Base-by-base conservation (phyloP, 2,329 filamentous ascomycete species). In the Fusarium vanettenii region DNA sequence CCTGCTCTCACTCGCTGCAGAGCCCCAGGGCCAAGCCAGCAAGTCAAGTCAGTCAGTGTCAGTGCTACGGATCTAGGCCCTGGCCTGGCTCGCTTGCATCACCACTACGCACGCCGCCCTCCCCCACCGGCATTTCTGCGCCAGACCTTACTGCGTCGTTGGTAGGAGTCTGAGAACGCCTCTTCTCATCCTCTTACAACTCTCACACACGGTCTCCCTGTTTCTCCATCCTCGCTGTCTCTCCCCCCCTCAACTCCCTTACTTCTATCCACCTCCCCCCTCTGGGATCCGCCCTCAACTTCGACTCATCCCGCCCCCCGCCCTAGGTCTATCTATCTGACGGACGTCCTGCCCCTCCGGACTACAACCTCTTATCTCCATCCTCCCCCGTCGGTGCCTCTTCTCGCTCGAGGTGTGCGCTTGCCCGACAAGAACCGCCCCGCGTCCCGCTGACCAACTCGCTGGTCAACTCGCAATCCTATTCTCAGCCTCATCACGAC, bases 1-100 rank as follows among this genome's bases (percentile, higher is more conserved):
- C 56, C 6, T 29, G 11, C 35, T 20, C 57, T 27, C 43, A n/a
- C 31, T 63, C 31, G 20, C 45, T n/a, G 45, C 37, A 65, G 31
- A 63, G 60, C 45, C 60, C 63, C 37, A 43, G 57, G 66, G 55
- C 66, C 66, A 20, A 43, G 39, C 39, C n/a, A 43, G 39, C n/a
- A 43, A 43, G 39, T 43, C 39, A 43, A 43, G n/a, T 43, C 39
- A 66, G 67, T 69, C 68, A 69, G 70, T 70, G 74, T 70, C 71
- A 76, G 74, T 79, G 66, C 60, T 64, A 74, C 76, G 73, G 74
- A 79, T 79, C 77, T 78, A 79, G 77, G 77, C 77, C 77, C 76
- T 79, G 72, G 73, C 67, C 75, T 77, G 68, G 77, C 76, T 77
- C 76, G 77, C 77, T 79, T 79, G 77, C 77, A 78, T 79, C 77